Percentiles rank a stretch among this genome's conserved stretches.
These are phyloP conservation scores for Adansonia rubrostipa DNA, from an alignment of 441 rosid species.

Conservation along the genomic window DNA sequence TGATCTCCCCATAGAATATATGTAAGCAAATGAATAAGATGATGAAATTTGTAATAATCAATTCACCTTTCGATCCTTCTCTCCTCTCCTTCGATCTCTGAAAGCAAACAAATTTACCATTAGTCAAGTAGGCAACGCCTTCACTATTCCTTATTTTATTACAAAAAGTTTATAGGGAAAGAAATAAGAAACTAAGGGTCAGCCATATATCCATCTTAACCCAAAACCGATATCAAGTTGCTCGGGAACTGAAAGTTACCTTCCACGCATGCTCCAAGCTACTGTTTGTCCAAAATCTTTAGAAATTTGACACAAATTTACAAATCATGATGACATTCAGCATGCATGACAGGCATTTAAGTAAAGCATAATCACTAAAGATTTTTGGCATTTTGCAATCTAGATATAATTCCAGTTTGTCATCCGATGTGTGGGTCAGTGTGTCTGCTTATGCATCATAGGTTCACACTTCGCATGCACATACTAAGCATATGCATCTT, in stretches of 20 bases:
- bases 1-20: slow-evolving; percentile 9
- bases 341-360: not conserved
- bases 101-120: slow-evolving; percentile 26
- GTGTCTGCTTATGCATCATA: not conserved
- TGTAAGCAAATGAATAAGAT: slow-evolving; percentile 15
- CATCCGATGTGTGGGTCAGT: not conserved
- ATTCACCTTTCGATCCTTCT: slow-evolving; percentile 65
- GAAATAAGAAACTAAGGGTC: not conserved
- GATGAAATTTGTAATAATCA: slow-evolving; percentile 21
- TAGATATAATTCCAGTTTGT: not conserved
- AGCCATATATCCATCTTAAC: slow-evolving; percentile 7
- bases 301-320: not conserved
- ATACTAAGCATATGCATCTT: not conserved
- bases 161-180: not conserved
- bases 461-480: not conserved
- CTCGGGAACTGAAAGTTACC: not conserved
- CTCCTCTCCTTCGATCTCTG: slow-evolving; percentile 63
- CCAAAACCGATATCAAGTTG: slow-evolving; percentile 4
- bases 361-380: not conserved
- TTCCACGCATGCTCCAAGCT: not conserved
- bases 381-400: slow-evolving; percentile 11
- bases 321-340: not conserved
- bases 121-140: slow-evolving; percentile 25
- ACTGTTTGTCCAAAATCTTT: not conserved
- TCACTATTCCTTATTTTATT: slow-evolving; percentile 2